phyloP scores from a whole-genome alignment of 306 rosid genomes.

The Inga laurina region DNA sequence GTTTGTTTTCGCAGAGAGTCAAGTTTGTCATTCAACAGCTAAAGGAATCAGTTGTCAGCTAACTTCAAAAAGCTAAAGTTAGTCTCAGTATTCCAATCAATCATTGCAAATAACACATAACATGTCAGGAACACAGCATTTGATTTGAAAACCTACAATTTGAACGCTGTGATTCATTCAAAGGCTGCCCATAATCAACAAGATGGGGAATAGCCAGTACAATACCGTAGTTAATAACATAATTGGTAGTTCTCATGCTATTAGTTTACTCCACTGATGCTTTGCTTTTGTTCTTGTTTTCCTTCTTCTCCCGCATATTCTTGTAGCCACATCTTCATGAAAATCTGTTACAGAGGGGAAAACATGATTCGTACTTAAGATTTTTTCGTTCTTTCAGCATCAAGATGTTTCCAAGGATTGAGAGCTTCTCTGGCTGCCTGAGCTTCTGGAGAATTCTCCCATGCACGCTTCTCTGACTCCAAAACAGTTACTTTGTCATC shows the following conservation, averaged over 20 bases:
- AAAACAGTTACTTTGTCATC: conserved; percentile 71
- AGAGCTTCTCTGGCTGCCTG: conserved; percentile 18
- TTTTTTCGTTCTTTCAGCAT: not conserved
- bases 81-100: not conserved
- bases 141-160: not conserved
- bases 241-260: not conserved
- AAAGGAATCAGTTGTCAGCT: not conserved
- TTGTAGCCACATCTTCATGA: not conserved
- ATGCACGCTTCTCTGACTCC: conserved; percentile 58
- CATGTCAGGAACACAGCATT: not conserved
- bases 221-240: not conserved
- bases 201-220: not conserved
- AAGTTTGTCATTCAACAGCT: not conserved
- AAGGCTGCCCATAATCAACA: not conserved
- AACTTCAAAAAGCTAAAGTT: not conserved
- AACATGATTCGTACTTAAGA: not conserved
- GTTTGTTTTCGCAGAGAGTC: not conserved
- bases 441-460: conserved; percentile 68
- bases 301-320: not conserved
- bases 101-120: not conserved
- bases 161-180: not conserved
- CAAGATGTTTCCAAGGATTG: conserved; percentile 9
- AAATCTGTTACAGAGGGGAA: not conserved
- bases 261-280: not conserved
- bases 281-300: not conserved